Evolutionary conservation across 1,284 basidiomycete genomes (phyloP).

Genomic region (Ustilago vetiveriae): DNA sequence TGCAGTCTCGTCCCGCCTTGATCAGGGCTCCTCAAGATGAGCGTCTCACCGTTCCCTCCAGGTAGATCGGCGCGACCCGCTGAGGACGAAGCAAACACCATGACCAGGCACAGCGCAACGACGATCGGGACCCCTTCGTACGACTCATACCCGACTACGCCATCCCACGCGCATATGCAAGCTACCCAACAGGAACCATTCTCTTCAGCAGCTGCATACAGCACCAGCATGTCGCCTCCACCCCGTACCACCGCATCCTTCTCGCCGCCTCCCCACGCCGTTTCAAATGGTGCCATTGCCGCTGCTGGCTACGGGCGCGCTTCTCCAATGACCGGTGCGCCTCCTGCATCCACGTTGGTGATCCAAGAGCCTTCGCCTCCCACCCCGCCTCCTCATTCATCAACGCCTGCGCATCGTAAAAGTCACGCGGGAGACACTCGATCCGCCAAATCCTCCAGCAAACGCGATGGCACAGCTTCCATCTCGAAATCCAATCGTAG

Average conservation of each 20-base stretch:
- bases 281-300: conserved; percentile 3
- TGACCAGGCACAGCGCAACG: neutral
- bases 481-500: conserved; percentile 27
- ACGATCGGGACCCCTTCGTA: neutral
- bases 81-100: neutral
- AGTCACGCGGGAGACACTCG: neutral
- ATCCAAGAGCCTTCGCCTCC: conserved; percentile 18
- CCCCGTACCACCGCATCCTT: conserved; percentile 7
- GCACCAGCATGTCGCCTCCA: conserved; percentile 14
- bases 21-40: conserved; percentile 8
- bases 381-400: conserved; percentile 1
- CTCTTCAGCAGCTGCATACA: conserved; percentile 36
- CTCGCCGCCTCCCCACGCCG: neutral
- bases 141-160: neutral
- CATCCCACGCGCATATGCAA: neutral
- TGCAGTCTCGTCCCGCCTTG: neutral
- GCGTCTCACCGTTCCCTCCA: conserved; percentile 35
- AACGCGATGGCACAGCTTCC: conserved; percentile 29
- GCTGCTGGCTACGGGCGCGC: conserved; percentile 17
- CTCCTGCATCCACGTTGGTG: conserved; percentile 23
- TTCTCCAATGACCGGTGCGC: conserved; percentile 7
- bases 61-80: neutral
- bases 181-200: conserved; percentile 13
- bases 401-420: neutral
- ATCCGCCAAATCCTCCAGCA: conserved; percentile 11